phyloP scores from a whole-genome alignment of 2,329 filamentous ascomycete genomes.

The Drechslerella coelobrocha region DNA sequence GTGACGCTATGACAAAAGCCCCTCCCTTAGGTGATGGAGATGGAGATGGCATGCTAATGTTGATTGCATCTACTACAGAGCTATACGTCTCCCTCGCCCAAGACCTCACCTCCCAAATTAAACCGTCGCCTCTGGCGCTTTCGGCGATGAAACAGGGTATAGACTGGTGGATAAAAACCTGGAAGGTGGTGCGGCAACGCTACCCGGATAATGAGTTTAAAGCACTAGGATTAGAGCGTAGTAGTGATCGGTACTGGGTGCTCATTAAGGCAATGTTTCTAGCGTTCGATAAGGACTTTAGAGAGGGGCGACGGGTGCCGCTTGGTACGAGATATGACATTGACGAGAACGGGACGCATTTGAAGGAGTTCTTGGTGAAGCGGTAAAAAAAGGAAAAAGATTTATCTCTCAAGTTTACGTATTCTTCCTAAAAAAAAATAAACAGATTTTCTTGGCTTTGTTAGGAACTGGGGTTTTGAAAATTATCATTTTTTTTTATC shows the following conservation, averaged over 20 bases:
- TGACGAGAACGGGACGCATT: slow-evolving; percentile 43
- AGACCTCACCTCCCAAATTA: slow-evolving; percentile 38
- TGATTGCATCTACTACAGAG: slow-evolving; percentile 12
- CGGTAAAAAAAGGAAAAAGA: slow-evolving; percentile 19
- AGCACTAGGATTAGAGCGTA: slow-evolving; percentile 36
- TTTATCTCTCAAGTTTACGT: slow-evolving; percentile 3
- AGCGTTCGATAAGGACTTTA: slow-evolving; percentile 46
- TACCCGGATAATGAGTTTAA: slow-evolving; percentile 35
- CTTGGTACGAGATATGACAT: slow-evolving; percentile 29
- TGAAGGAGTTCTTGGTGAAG: slow-evolving; percentile 50
- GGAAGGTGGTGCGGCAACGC: slow-evolving; percentile 25
- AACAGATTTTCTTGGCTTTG: too few relatives aligned
- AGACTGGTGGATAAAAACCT: slow-evolving; percentile 44
- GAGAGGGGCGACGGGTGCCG: slow-evolving; percentile 24
- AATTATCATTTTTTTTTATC: slow-evolving; percentile 2
- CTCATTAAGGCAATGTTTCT: slow-evolving; percentile 43
- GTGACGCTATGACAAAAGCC: not conserved
- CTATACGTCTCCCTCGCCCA: slow-evolving; percentile 29
- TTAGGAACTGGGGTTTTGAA: too few relatives aligned
- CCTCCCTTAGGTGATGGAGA: not conserved
- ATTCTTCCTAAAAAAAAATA: too few relatives aligned
- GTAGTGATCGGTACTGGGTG: slow-evolving; percentile 45
- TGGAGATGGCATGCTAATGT: not conserved
- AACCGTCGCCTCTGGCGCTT: slow-evolving; percentile 18
- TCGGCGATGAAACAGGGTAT: slow-evolving; percentile 38